These are phyloP conservation scores for Euphorbia tirucalli DNA, from an alignment of 345 rosid species.

Conservation along the genomic window DNA sequence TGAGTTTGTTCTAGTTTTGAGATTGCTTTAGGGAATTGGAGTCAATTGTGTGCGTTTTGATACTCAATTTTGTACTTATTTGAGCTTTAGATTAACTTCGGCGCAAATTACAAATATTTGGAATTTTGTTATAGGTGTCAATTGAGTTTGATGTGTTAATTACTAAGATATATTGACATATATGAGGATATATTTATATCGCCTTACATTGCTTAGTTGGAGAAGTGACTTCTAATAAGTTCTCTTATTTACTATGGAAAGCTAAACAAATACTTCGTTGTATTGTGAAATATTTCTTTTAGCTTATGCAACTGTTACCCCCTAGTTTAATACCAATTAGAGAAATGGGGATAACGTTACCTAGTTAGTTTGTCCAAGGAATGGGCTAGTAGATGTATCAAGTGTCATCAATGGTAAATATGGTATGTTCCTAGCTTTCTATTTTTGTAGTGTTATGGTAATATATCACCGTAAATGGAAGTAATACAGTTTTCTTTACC, in stretches of 20 bases:
- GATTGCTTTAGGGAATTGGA: constrained; percentile 6
- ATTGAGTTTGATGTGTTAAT: neutral
- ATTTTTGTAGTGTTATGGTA: neutral
- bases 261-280: neutral
- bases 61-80: neutral
- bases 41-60: neutral
- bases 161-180: neutral
- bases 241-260: neutral
- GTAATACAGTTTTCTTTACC: neutral
- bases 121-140: neutral
- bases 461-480: neutral
- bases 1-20: constrained; percentile 8
- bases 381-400: neutral
- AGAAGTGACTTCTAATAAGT: neutral
- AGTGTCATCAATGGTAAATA: neutral
- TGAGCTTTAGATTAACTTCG: neutral
- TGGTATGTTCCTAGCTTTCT: neutral
- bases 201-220: neutral
- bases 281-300: neutral
- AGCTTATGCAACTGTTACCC: neutral
- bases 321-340: neutral
- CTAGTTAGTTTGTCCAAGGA: neutral
- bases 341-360: neutral
- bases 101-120: neutral
- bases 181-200: neutral